Evolutionary conservation across 2,329 filamentous ascomycete species (phyloP).

Genomic region (Trichoderma polysporum): DNA sequence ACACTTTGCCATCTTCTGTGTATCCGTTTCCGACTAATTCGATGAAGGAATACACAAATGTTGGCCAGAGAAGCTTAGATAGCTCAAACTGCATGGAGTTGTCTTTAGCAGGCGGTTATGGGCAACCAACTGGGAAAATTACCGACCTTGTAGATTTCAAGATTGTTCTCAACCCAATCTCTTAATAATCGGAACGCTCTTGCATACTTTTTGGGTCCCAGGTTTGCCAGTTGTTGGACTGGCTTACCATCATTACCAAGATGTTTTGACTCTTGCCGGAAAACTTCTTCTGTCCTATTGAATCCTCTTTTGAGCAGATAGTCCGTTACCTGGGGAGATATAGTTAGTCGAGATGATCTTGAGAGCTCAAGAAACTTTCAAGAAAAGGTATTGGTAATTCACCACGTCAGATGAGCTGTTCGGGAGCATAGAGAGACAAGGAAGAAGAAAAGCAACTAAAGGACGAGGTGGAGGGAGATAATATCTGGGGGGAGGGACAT

Average conservation of each 20-base stretch:
- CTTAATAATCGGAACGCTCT: constrained; percentile 72
- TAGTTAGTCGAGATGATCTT: constrained; percentile 19
- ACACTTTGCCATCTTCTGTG: constrained; percentile 68
- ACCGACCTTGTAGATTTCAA: constrained; percentile 87
- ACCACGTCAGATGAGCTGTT: not conserved
- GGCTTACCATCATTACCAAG: constrained; percentile 79
- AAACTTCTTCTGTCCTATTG: constrained; percentile 85
- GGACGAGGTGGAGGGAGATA: not conserved
- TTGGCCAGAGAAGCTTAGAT: constrained; percentile 82
- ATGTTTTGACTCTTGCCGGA: constrained; percentile 84
- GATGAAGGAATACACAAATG: constrained; percentile 91
- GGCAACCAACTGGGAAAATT: too few species aligned
- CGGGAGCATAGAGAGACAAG: not conserved
- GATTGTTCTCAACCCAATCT: constrained; percentile 84
- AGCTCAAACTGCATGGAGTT: constrained; percentile 69
- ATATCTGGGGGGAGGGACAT: not conserved
- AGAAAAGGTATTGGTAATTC: not conserved
- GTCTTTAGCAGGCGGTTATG: not conserved
- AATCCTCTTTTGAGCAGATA: constrained; percentile 96
- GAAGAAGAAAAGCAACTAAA: not conserved
- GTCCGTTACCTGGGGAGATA: constrained; percentile 68
- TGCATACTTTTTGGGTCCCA: constrained; percentile 73
- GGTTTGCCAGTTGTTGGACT: constrained; percentile 65
- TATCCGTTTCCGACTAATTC: constrained; percentile 73
- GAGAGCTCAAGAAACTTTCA: not conserved